These are phyloP conservation scores for Trichosanthes truncata DNA, from an alignment of 306 rosid species.

Conservation along the genomic window DNA sequence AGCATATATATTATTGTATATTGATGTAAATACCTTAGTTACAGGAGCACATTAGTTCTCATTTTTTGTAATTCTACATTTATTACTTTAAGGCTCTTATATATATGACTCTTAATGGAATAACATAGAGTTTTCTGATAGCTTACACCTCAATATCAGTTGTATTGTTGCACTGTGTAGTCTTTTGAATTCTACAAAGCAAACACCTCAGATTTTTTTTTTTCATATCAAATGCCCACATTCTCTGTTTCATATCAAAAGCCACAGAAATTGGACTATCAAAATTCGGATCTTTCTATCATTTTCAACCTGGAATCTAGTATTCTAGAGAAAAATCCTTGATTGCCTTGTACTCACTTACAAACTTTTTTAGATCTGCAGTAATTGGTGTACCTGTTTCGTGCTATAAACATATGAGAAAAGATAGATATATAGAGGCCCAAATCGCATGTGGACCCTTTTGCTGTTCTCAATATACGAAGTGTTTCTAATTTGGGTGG, in stretches of 20 bases:
- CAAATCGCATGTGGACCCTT: background rate
- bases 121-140: background rate
- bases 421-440: background rate
- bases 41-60: background rate
- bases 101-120: background rate
- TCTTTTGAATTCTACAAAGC: background rate
- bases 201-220: background rate
- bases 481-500: background rate
- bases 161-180: background rate
- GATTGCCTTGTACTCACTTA: background rate
- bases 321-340: background rate
- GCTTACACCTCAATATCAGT: background rate
- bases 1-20: background rate
- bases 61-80: background rate
- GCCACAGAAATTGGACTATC: background rate
- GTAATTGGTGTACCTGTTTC: background rate
- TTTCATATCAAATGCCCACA: background rate
- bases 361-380: background rate
- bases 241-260: background rate
- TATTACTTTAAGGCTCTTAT: too few relatives aligned
- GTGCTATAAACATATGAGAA: background rate
- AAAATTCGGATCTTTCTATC: background rate
- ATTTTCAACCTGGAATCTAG: background rate
- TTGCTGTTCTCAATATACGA: background rate
- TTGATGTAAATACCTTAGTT: background rate